Evolutionary conservation across 192 early-diverging fungal species (phyloP), one percentile per base, ranked within the genome.

Genomic region (Coemansia asiatica): DNA sequence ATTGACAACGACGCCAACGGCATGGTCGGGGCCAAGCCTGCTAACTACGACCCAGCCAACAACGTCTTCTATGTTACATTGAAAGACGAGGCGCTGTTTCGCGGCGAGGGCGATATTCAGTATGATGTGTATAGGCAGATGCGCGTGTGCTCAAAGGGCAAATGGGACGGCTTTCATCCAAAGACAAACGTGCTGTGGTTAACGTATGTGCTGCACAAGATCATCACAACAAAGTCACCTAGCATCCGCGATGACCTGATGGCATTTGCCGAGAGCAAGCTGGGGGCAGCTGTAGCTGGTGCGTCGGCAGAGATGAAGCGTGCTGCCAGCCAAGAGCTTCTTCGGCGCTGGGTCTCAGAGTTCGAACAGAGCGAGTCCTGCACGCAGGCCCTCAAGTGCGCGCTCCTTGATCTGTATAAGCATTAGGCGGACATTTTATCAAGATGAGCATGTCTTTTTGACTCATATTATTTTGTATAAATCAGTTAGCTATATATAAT

Each of bases 91-190:
- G 71, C 81, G 21, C 56, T 84, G 60, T 87, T 87, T 61, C 68
- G 56, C 12, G 84, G 85, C 13, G 38, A 84, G 55, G 88, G 88
- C 21, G 90, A 91, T 66, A 86, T 86, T 49, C 90, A 91, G 69
- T 91, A 76, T 63, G 90, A 91, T 26, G 85, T 91, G 35, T 91
- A 91, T 51, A 78, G 90, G 28, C 81, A 85, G 73, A 91, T 91
- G 90, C 82, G 81, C 27, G 67, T 16, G 1, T 70, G 70, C 46
- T 65, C 79, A 21, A 64, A 70, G 15, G 21, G 56, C 31, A 56
- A 75, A 46, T 82, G 79, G 79, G 64, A 72, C 5, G 79, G 68
- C 0, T 82, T 76, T 33, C 55, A 76, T 35, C 79, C 79, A 12
- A 74, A 76, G 31, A 82, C 79, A 28, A 82, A 82, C 38, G 79